Percentiles rank a stretch among this genome's conserved stretches.
Conservation (phyloP, 768 basidiomycete genomes). For the Russula lepida region DNA sequence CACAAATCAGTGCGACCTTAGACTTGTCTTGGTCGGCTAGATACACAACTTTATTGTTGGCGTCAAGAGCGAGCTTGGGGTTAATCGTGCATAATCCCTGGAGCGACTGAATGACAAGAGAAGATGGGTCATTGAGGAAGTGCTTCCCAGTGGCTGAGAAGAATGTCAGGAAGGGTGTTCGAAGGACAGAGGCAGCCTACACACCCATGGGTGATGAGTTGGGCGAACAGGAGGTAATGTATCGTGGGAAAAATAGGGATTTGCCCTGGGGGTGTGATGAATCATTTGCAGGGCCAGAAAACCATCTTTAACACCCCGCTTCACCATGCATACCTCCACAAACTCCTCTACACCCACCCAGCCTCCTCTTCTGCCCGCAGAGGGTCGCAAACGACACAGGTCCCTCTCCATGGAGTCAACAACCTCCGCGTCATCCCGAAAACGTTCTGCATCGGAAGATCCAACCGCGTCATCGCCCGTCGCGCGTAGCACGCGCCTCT, state of each 20-base stretch:
- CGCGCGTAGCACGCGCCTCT: slow-evolving; percentile 30
- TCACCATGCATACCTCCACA: slow-evolving; percentile 8
- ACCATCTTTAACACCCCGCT: background rate
- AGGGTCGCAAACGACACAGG: slow-evolving; percentile 37
- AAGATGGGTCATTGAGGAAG: slow-evolving; percentile 61
- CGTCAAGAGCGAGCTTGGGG: slow-evolving; percentile 63
- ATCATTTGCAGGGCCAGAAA: background rate
- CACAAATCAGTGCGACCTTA: slow-evolving; percentile 72
- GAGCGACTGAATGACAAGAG: slow-evolving; percentile 73
- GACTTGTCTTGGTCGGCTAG: slow-evolving; percentile 46
- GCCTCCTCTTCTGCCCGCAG: background rate
- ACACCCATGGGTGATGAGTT: background rate
- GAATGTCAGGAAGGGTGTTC: background rate
- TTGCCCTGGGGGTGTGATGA: background rate
- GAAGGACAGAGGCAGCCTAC: background rate
- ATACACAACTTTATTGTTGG: slow-evolving; percentile 63
- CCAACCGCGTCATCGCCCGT: slow-evolving; percentile 36
- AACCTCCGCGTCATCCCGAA: slow-evolving; percentile 62
- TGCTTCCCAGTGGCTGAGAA: slow-evolving; percentile 45
- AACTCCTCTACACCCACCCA: background rate
- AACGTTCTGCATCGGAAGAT: slow-evolving; percentile 71
- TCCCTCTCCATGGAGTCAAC: slow-evolving; percentile 70
- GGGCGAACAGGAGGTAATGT: background rate
- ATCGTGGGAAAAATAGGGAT: slow-evolving; percentile 10
- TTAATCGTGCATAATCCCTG: slow-evolving; percentile 64